Base-by-base conservation (phyloP, 2,329 filamentous ascomycete genomes). In the Beauveria caledonica region DNA sequence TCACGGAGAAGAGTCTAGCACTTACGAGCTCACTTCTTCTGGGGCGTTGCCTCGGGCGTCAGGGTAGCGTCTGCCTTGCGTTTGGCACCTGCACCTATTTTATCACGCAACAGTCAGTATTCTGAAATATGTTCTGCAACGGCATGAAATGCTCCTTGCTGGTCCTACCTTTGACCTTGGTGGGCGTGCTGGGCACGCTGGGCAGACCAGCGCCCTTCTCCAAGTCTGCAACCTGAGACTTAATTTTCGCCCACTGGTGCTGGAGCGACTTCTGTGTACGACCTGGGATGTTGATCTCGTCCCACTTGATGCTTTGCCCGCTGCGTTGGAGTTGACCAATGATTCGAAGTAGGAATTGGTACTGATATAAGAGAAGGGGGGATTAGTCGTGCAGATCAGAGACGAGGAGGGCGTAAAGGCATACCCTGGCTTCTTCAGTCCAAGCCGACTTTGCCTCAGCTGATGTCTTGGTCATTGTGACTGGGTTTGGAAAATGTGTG, bases 231-330 rank as follows among this genome's bases (percentile, higher is more conserved):
- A 64, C 60, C 42, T 62, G 53, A 3, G 52, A 33, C 13, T 46
- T 19, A 19, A 67, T 63, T 29, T 63, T 62, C 19, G 60, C 45
- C 66, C 66, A 68, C 49, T 63, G 62, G 11, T 60, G 46, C 40
- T 61, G 50, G 3, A 67, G 10, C n/a, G 66, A 64, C 53, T 66
- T 68, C n/a, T 54, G 21, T 1, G 66, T 66, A 46, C 66, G 66
- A 11, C 63, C 63, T 8, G 65, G 64, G 39, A 68, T 64, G 13
- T 58, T 51, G 13, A 67, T 40, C 3, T 60, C 60, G 27, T 64
- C 61, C 63, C 63, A 66, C 0, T 65, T 61, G 40, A 64, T 61
- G 11, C 21, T 21, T 29, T 62, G 61, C 1, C 63, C 62, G 3
- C 60, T 64, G 9, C 58, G 40, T n/a, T 63, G 59, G 5, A 61